Base-by-base conservation (phyloP, 441 rosid species). In the Lepidium campestre region DNA sequence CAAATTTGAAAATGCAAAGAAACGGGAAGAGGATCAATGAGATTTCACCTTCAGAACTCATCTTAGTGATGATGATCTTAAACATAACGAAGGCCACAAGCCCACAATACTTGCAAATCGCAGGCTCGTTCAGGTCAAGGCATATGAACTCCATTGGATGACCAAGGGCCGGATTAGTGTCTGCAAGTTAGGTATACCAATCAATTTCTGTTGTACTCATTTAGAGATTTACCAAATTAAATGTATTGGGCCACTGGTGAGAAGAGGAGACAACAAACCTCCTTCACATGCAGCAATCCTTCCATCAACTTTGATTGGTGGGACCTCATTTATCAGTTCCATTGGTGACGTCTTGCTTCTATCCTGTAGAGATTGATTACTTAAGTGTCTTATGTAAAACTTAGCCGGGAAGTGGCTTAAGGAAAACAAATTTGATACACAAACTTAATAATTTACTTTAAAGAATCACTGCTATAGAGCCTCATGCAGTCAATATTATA, bases 91-190 rank as follows among this genome's bases (percentile, higher is more conserved):
- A 93, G 82, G 59, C 98, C 97, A 34, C n/a, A n/a, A n/a, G n/a
- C n/a, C n/a, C n/a, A n/a, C 97, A 93, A 68, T 93, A 93, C 84
- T 93, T 93, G 95, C 98, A 93, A 10, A 90, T 65, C 3, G 96
- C 96, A 12, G 97, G 96, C 75, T 87, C 93, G 58, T 83, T 73
- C 68, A 82, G 68, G 82, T 91, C 99, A 1, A 93, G 92, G 84
- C 97, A 93, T 77, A 93, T 93, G 81, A 86, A 91, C 80, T 93
- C 99, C 54, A 93, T 87, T 20, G 99, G 99, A 75, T 93, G 99
- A 59, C 96, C 99, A 11, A 93, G 87, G n/a, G 99, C 92, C 10
- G 93, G 92, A 76, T 89, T 15, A 56, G 61, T 83, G 69, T 89
- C 99, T 91, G 78, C 57, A 77, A 22, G 36, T 53, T 29, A 54